Evolutionary conservation across 306 rosid species (phyloP).

Genomic region (Lupinus albus): DNA sequence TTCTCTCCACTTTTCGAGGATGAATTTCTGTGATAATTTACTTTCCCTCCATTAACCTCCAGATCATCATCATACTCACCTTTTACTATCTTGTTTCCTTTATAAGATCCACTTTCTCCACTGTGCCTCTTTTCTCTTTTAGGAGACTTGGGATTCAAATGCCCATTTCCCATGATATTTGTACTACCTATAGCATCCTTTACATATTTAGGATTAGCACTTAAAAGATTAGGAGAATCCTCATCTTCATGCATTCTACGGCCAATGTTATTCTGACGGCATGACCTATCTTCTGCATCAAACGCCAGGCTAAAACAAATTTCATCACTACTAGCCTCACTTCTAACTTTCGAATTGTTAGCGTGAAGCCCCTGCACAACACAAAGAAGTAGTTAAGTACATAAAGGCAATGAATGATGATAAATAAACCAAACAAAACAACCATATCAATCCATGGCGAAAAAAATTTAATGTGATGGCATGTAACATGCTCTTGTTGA

Average conservation of each 20-base stretch:
- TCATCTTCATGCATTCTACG: too few relatives aligned
- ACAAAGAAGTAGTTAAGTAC: constrained; percentile 39
- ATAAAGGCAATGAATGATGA: constrained; percentile 12
- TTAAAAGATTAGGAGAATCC: constrained; percentile 35
- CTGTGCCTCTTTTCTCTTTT: constrained; percentile 46
- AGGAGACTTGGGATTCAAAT: constrained; percentile 44
- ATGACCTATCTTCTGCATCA: too few relatives aligned
- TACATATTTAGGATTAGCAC: too few relatives aligned
- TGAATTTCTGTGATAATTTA: constrained; percentile 38
- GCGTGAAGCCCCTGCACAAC: constrained; percentile 38
- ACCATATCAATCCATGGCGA: constrained; percentile 40
- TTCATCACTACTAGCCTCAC: constrained; percentile 28
- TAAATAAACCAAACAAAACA: constrained; percentile 10
- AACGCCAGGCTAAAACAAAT: constrained; percentile 24
- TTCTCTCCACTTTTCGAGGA: constrained; percentile 60
- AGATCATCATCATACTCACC: constrained; percentile 43
- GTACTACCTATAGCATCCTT: neutral
- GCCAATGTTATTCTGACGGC: too few relatives aligned
- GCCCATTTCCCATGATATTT: constrained; percentile 52
- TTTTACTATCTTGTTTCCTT: constrained; percentile 46
- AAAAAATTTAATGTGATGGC: constrained; percentile 35
- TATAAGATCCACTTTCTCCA: constrained; percentile 43
- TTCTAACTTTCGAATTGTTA: constrained; percentile 36
- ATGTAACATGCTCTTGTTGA: constrained; percentile 91
- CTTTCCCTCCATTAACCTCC: constrained; percentile 46